Conservation (phyloP, 176 grass and related monocot species). For the Avena atlantica region DNA sequence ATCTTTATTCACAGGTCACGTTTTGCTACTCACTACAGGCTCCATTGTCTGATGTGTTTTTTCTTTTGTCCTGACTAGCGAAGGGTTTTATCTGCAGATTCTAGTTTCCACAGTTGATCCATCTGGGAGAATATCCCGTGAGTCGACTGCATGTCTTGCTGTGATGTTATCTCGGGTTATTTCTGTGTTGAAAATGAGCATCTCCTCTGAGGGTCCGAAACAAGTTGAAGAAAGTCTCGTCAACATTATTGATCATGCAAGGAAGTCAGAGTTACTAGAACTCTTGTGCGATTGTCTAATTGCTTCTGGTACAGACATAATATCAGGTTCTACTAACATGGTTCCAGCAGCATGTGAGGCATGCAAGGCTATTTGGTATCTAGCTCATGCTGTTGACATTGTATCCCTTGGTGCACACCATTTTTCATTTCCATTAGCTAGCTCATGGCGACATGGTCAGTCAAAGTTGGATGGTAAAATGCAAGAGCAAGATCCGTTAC, state of each 20-base stretch:
- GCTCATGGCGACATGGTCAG: slow-evolving; percentile 58
- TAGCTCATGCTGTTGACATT: slow-evolving; percentile 84
- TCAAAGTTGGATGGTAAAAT: slow-evolving; percentile 39
- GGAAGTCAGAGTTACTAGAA: slow-evolving; percentile 57
- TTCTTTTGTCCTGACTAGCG: slow-evolving; percentile 28
- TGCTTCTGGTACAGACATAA: slow-evolving; percentile 67
- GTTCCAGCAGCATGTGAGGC: slow-evolving; percentile 97
- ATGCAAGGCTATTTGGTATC: slow-evolving; percentile 94
- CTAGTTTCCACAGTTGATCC: slow-evolving; percentile 71
- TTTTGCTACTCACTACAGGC: slow-evolving; percentile 29
- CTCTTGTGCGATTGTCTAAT: slow-evolving; percentile 74
- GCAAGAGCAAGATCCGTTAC: slow-evolving; percentile 51
- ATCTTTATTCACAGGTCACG: slow-evolving; percentile 83
- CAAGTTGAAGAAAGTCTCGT: slow-evolving; percentile 56
- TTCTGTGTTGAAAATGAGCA: slow-evolving; percentile 65
- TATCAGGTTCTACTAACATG: slow-evolving; percentile 85
- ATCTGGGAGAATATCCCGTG: slow-evolving; percentile 82
- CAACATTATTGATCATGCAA: slow-evolving; percentile 77
- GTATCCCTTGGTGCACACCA: slow-evolving; percentile 63
- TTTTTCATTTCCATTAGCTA: slow-evolving; percentile 80
- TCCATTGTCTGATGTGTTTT: slow-evolving; percentile 18
- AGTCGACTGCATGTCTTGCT: slow-evolving; percentile 84
- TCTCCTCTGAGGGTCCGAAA: slow-evolving; percentile 64
- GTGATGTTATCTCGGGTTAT: slow-evolving; percentile 75
- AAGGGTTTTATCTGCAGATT: slow-evolving; percentile 60